Evolutionary conservation across 176 grass and related monocot genomes (phyloP).

Genomic region (Carex pumila): DNA sequence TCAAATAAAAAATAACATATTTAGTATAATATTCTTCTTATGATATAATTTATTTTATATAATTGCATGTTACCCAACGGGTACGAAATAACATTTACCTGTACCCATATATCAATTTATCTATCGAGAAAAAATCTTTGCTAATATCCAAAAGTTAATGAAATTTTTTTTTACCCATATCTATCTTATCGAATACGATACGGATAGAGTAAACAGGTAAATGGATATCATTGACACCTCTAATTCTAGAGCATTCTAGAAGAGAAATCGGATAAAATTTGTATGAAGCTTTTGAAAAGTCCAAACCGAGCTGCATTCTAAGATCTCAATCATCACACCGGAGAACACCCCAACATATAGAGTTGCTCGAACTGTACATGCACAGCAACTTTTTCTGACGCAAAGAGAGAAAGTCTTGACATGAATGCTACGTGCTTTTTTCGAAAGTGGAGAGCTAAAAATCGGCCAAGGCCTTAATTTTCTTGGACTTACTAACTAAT

Average conservation of each 20-base stretch:
- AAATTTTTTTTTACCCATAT: no score
- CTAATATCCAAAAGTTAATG: no score
- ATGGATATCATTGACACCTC: no score
- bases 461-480: background rate
- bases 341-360: background rate
- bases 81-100: no score
- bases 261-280: background rate
- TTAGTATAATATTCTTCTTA: no score
- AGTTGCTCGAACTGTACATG: background rate
- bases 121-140: no score
- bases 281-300: background rate
- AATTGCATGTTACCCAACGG: no score
- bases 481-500: background rate
- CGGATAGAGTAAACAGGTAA: no score
- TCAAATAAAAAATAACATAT: no score
- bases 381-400: background rate
- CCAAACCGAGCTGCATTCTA: background rate
- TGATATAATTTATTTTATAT: no score
- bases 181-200: no score
- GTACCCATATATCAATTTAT: no score
- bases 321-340: conserved; percentile 19
- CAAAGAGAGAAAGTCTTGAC: background rate
- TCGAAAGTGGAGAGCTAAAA: background rate
- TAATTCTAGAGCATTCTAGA: background rate
- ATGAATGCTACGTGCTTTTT: background rate